phyloP scores from a whole-genome alignment of 1,284 basidiomycete species.

The Apiotrichum veenhuisii region DNA sequence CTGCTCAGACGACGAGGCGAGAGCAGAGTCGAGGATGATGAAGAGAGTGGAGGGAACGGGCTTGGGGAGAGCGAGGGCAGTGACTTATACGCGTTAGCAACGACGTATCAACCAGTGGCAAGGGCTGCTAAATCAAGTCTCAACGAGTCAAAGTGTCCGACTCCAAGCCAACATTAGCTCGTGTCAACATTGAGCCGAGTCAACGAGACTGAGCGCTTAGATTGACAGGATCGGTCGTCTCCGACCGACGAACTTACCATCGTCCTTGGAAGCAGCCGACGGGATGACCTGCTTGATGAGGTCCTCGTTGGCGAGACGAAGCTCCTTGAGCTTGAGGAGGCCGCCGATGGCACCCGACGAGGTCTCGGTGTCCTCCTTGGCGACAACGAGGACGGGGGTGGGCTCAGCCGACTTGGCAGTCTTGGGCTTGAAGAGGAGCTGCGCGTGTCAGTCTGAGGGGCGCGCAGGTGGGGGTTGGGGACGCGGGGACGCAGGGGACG shows the following conservation, averaged over 20 bases:
- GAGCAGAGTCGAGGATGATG: conserved; percentile 71
- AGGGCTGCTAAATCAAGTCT: no score
- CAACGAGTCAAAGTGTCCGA: no score
- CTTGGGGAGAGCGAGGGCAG: conserved; percentile 67
- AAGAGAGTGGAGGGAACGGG: conserved; percentile 71
- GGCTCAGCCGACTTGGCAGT: conserved; percentile 81
- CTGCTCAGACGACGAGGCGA: conserved; percentile 57
- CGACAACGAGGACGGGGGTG: conserved; percentile 81
- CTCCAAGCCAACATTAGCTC: no score
- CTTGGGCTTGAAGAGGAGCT: conserved; percentile 52
- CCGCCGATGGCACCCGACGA: conserved; percentile 69
- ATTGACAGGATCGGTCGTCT: background rate
- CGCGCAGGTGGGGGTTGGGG: no score
- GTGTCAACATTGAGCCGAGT: background rate
- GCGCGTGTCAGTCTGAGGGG: conserved; percentile 7
- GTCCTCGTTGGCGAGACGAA: conserved; percentile 83
- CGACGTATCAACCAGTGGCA: background rate
- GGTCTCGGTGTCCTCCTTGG: conserved; percentile 76
- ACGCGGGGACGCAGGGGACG: no score
- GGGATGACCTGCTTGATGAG: conserved; percentile 78
- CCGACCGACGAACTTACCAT: conserved; percentile 57
- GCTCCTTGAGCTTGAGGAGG: conserved; percentile 81
- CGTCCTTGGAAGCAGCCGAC: conserved; percentile 67
- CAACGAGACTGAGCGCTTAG: background rate
- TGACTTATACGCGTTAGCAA: conserved; percentile 56